These are phyloP conservation scores for Penicillium vulpinum DNA, from an alignment of 2,329 filamentous ascomycete species.

Conservation along the genomic window DNA sequence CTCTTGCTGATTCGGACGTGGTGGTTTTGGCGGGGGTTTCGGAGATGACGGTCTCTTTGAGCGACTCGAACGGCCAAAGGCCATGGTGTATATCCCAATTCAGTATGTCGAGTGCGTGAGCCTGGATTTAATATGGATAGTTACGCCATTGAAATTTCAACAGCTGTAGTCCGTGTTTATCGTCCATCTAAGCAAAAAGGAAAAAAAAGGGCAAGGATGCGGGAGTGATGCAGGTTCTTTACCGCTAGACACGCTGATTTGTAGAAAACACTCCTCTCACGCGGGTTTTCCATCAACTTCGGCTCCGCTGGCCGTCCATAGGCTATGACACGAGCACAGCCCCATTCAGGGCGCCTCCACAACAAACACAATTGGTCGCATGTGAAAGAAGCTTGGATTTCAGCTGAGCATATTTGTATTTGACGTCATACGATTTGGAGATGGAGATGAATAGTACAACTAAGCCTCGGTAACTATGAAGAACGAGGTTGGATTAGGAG, in stretches of 20 bases:
- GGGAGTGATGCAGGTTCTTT: constrained; percentile 2
- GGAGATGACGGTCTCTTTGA: neutral
- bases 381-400: neutral
- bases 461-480: neutral
- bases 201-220: neutral
- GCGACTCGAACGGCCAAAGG: neutral
- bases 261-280: neutral
- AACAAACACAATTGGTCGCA: neutral
- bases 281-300: neutral
- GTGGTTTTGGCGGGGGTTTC: constrained; percentile 5
- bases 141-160: neutral
- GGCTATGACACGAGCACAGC: constrained; percentile 3
- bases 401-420: neutral
- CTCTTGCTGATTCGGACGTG: constrained; percentile 2
- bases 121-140: neutral
- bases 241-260: neutral
- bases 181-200: neutral
- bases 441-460: neutral
- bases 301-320: neutral
- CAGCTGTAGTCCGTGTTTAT: neutral
- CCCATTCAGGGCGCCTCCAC: neutral
- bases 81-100: neutral
- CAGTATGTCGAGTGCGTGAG: neutral
- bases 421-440: neutral
- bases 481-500: neutral